These are phyloP conservation scores for Cudoniella acicularis DNA, from an alignment of 495 filamentous ascomycete species.

Conservation along the genomic window DNA sequence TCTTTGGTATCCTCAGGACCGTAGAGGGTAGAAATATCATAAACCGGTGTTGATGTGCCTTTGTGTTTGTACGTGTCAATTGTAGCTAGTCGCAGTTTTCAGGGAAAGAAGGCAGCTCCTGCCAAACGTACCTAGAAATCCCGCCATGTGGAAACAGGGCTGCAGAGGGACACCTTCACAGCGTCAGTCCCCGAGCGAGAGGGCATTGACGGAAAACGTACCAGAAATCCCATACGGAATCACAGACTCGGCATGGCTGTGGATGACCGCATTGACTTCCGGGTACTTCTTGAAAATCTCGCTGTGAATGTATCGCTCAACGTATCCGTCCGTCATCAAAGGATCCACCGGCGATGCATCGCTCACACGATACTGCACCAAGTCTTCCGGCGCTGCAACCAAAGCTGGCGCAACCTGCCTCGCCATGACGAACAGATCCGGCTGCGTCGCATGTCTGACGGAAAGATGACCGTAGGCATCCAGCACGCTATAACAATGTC, in stretches of 20 bases:
- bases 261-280: slow-evolving; percentile 38
- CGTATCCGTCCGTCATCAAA: slow-evolving; percentile 28
- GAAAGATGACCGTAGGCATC: slow-evolving; percentile 53
- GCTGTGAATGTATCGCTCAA: slow-evolving; percentile 48
- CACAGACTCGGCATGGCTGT: slow-evolving; percentile 43
- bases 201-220: neutral
- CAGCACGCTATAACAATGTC: slow-evolving; percentile 33
- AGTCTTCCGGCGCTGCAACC: slow-evolving; percentile 35
- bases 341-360: slow-evolving; percentile 36
- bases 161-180: slow-evolving; percentile 30
- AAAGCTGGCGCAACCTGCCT: slow-evolving; percentile 39
- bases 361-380: slow-evolving; percentile 38
- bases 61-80: neutral
- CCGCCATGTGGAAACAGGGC: slow-evolving; percentile 41
- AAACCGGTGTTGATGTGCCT: slow-evolving; percentile 26
- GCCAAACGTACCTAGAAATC: slow-evolving; percentile 37
- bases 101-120: neutral
- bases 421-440: slow-evolving; percentile 40
- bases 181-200: neutral
- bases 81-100: neutral
- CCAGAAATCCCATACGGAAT: slow-evolving; percentile 39
- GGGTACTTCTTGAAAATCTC: slow-evolving; percentile 42
- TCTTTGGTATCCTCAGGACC: slow-evolving; percentile 25
- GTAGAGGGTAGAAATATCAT: slow-evolving; percentile 30
- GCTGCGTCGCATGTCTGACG: slow-evolving; percentile 38